Percentiles rank a stretch among this genome's conserved stretches.
Evolutionary conservation across 805 yeast genomes (phyloP).

Genomic region (Debaryomyces hansenii): DNA sequence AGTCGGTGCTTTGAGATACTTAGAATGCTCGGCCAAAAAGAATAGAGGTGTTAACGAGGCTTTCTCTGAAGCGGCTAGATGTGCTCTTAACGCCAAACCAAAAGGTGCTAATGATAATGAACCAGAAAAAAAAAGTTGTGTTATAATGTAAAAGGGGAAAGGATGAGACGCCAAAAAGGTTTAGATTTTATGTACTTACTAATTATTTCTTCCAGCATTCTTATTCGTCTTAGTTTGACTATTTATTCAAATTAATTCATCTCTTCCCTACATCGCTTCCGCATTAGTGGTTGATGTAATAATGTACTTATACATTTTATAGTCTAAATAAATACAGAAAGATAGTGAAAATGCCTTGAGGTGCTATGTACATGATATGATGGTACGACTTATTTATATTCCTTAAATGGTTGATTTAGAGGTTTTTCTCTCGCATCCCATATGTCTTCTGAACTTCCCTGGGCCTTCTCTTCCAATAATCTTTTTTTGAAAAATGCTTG

Average conservation of each 20-base stretch:
- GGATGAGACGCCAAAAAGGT: background rate
- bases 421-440: constrained; percentile 58
- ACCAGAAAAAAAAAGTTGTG: constrained; percentile 40
- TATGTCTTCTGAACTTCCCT: constrained; percentile 81
- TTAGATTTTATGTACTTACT: background rate
- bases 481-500: constrained; percentile 71
- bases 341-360: too few species aligned
- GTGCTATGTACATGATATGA: too few species aligned
- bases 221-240: background rate
- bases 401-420: constrained; percentile 39
- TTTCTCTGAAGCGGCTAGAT: constrained; percentile 96
- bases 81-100: constrained; percentile 87
- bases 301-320: too few species aligned
- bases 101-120: constrained; percentile 63
- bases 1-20: constrained; percentile 90
- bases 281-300: background rate
- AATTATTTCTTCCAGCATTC: too few species aligned
- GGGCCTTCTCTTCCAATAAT: constrained; percentile 56
- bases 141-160: constrained; percentile 29
- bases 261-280: background rate
- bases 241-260: background rate
- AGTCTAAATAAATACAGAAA: background rate
- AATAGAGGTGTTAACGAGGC: constrained; percentile 99
- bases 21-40: constrained; percentile 95
- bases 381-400: background rate